Percentiles rank a stretch among this genome's conserved stretches.
Evolutionary conservation across 805 yeast species (phyloP).

Genomic region (Cyberlindnera mrakii): DNA sequence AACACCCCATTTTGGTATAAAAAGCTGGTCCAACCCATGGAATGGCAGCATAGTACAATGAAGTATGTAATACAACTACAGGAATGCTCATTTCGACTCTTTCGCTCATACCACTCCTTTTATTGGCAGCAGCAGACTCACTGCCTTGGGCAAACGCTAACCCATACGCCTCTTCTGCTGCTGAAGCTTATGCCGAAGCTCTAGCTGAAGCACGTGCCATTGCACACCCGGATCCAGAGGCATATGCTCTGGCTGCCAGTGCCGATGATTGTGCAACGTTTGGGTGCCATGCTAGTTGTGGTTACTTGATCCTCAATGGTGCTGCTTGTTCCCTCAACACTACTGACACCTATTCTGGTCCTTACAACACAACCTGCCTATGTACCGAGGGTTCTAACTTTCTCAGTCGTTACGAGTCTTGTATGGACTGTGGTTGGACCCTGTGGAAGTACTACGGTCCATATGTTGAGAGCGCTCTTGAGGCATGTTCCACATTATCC

Average conservation of each 20-base stretch:
- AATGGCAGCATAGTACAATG: no score
- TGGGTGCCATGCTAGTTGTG: constrained; percentile 31
- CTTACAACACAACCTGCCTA: constrained; percentile 28
- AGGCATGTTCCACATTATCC: constrained; percentile 24
- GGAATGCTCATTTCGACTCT: background rate
- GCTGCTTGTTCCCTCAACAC: constrained; percentile 22
- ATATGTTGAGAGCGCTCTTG: constrained; percentile 26
- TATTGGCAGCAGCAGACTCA: constrained; percentile 9
- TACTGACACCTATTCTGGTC: constrained; percentile 20
- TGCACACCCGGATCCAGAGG: constrained; percentile 27
- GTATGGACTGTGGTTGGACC: constrained; percentile 37
- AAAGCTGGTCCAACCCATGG: no score
- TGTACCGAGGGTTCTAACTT: constrained; percentile 26
- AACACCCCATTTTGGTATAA: no score
- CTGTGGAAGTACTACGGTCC: constrained; percentile 32
- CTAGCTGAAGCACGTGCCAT: constrained; percentile 24
- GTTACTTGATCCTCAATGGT: constrained; percentile 27
- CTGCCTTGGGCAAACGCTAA: constrained; percentile 19
- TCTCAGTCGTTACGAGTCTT: constrained; percentile 23
- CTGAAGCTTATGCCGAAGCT: constrained; percentile 21
- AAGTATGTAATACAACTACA: background rate
- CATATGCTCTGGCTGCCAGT: constrained; percentile 25
- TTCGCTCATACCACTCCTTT: constrained; percentile 3
- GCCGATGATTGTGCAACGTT: constrained; percentile 27
- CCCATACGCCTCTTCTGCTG: constrained; percentile 20